These are phyloP conservation scores for Neobulgaria alba DNA, from an alignment of 2,329 filamentous ascomycete genomes.

Conservation along the genomic window DNA sequence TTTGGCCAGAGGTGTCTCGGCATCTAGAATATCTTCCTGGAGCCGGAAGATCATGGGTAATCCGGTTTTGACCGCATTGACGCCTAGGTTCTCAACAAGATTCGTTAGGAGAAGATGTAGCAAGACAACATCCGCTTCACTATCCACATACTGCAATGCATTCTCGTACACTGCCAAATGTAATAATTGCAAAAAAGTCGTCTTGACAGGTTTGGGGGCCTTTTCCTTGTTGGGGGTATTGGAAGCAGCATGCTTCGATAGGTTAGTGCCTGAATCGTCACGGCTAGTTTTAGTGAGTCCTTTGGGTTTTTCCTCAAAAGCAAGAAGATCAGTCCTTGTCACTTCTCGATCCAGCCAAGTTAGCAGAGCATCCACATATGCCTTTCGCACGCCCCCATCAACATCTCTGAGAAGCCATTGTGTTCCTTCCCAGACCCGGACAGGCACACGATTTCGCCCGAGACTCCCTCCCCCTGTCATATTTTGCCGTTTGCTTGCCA, in stretches of 20 bases:
- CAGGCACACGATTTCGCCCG: constrained; percentile 64
- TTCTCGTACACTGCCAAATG: constrained; percentile 89
- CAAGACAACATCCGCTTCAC: constrained; percentile 65
- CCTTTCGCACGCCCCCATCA: constrained; percentile 68
- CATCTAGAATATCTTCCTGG: constrained; percentile 70
- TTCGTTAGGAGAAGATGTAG: constrained; percentile 69
- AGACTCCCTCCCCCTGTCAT: constrained; percentile 54
- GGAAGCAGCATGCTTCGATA: constrained; percentile 53
- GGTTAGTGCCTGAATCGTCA: constrained; percentile 23
- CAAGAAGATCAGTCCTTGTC: constrained; percentile 53
- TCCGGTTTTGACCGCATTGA: constrained; percentile 71
- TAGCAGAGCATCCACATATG: constrained; percentile 74
- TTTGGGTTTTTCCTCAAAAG: constrained; percentile 46
- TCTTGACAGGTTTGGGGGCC: constrained; percentile 13
- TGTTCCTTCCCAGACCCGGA: constrained; percentile 91
- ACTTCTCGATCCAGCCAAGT: constrained; percentile 84
- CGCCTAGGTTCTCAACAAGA: constrained; percentile 67
- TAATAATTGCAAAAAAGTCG: constrained; percentile 65
- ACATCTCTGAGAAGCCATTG: constrained; percentile 83
- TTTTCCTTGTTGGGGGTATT: constrained; percentile 45
- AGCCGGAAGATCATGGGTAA: constrained; percentile 83
- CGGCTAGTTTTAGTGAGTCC: constrained; percentile 30
- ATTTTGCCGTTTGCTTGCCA: constrained; percentile 64
- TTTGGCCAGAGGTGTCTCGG: constrained; percentile 59
- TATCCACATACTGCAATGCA: constrained; percentile 62